Evolutionary conservation across 2,329 filamentous ascomycete genomes (phyloP), one percentile per base, ranked within the genome.

Genomic region (Alternaria metachromatica): DNA sequence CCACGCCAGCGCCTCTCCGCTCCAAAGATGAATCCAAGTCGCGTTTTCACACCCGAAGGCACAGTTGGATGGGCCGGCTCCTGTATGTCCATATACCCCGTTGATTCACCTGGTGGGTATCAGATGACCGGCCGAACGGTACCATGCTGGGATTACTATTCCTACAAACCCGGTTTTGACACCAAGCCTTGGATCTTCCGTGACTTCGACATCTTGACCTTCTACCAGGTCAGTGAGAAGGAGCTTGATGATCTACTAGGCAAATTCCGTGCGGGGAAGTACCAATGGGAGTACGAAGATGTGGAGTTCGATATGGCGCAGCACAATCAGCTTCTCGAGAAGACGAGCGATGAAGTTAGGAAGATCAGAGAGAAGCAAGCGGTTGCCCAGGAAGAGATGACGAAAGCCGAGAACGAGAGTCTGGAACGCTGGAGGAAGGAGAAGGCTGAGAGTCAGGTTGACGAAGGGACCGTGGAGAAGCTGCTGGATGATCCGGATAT

Each of bases 101-200:
- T 87, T 13, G 86, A 88, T 64, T 84, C 82, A 0, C 87, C 86
- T 0, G 87, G 87, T 6, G 87, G 87, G 0, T 88, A 88, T 62
- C 85, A 87, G 76, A 83, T 86, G 76, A 84, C 82, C 0, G 85
- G 84, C 0, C 79, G 84, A 54, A 87, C 86, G 0, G 82, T 87
- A 3, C 84, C 85, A 0, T 83, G 84, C 15, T 84, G 85, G 49
- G 87, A 88, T 65, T 83, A 84, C 41, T 81, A 86, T 8, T 84
- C 85, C 0, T 84, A 81, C 66, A 87, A 87, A 65, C 76, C 77
- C 0, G 83, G 83, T 2, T 88, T 87, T 67, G 51, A 25, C 6
- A 66, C 80, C 0, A 74, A 81, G 0, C 86, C 87, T 0, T 87
- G 86, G 83, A 78, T 88, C 2, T 88, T 87, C 67, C 80, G 84